These are phyloP conservation scores for Epichloe glyceriae DNA, from an alignment of 2,329 filamentous ascomycete species.

Conservation along the genomic window DNA sequence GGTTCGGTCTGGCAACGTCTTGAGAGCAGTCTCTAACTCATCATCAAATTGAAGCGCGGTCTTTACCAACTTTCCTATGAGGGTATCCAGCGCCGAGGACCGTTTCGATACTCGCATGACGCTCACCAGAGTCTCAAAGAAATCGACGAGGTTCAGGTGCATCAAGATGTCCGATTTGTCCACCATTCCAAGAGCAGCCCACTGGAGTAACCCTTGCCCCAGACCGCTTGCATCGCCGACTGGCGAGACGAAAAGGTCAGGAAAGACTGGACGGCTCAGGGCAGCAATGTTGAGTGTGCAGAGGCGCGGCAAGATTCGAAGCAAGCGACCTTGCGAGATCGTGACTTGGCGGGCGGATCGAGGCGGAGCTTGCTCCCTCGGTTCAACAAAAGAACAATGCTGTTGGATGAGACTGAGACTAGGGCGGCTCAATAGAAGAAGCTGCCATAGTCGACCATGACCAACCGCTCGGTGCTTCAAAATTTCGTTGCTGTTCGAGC, in stretches of 20 bases:
- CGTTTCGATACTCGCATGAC: conserved; percentile 30
- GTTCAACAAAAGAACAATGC: conserved; percentile 21
- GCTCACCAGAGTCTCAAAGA: conserved; percentile 37
- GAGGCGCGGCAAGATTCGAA: conserved; percentile 38
- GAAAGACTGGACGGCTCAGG: conserved; percentile 24
- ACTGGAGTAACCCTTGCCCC: conserved; percentile 33
- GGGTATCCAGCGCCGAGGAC: conserved; percentile 21
- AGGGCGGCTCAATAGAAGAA: conserved; percentile 33
- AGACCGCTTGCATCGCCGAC: conserved; percentile 9
- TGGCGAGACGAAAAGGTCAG: conserved; percentile 19
- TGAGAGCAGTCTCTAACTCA: conserved; percentile 25
- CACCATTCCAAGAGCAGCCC: conserved; percentile 39
- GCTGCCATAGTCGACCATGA: conserved; percentile 39
- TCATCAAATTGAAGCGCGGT: conserved; percentile 27
- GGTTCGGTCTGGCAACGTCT: conserved; percentile 32
- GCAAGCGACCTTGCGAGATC: conserved; percentile 39
- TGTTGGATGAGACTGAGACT: conserved; percentile 32
- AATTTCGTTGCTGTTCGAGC: conserved; percentile 22
- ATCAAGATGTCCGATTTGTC: conserved; percentile 35
- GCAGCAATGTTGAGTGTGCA: conserved; percentile 31
- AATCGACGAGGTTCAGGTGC: conserved; percentile 38
- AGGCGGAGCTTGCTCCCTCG: conserved; percentile 9
- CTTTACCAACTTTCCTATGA: conserved; percentile 26
- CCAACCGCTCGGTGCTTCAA: conserved; percentile 29
- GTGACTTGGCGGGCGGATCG: conserved; percentile 27